phyloP scores from a whole-genome alignment of 2,329 filamentous ascomycete species.

The Colletotrichum lentis region DNA sequence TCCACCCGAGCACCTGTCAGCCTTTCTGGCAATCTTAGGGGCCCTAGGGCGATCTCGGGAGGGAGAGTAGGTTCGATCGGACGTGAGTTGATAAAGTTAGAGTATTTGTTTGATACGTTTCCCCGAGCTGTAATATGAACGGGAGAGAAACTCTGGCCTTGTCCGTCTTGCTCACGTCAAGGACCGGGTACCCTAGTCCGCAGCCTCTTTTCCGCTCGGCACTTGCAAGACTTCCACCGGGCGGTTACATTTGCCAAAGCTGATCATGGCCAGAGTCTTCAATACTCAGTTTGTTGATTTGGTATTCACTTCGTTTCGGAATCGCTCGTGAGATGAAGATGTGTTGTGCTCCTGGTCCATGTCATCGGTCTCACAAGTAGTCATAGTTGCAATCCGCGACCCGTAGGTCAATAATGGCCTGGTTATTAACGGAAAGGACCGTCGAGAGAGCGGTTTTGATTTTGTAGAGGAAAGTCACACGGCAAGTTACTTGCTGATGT shows the following conservation, averaged over 20 bases:
- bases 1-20: not conserved
- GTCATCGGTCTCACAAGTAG: slow-evolving; percentile 10
- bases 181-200: not conserved
- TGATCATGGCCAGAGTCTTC: no score
- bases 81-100: slow-evolving; percentile 2
- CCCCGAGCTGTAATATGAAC: not conserved
- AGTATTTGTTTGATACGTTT: slow-evolving; percentile 6
- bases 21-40: not conserved
- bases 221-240: not conserved
- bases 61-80: not conserved
- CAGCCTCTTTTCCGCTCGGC: not conserved
- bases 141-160: not conserved
- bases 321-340: no score
- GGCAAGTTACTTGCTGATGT: not conserved
- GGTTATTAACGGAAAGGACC: not conserved
- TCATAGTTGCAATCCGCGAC: not conserved
- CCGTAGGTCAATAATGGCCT: not conserved
- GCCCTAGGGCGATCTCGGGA: not conserved
- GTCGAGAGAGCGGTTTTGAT: accelerated
- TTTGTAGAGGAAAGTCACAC: not conserved
- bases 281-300: not conserved
- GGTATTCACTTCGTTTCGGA: not conserved
- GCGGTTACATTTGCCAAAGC: no score
- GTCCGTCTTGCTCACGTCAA: not conserved
- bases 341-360: not conserved